Base-by-base conservation (phyloP, 108 stramenopile species). In the Discostella stelligeroides region DNA sequence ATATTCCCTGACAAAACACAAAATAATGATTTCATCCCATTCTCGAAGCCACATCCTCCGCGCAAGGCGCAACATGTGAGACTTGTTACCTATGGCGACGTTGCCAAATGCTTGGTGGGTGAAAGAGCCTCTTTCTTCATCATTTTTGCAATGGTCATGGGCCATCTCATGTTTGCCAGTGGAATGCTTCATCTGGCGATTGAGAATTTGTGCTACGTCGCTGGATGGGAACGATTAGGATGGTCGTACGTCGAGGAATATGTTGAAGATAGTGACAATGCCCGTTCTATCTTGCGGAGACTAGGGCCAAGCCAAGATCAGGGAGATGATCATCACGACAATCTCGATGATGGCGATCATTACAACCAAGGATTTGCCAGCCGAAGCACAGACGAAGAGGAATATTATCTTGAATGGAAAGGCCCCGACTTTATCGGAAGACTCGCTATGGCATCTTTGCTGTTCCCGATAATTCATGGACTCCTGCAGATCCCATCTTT, bases 51-150 rank as follows among this genome's bases (percentile, higher is more conserved):
- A 20, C 20, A 41, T 1, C 49, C 63, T n/a, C 68, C 74, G 41
- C 49, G 37, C 58, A 60, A 78, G 25, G 45, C 30, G 25, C 42
- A 45, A 39, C 51, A 74, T 37, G 74, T 70, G 9, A 60, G 79
- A 57, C 63, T 81, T 0, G 57, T 81, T n/a, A 81, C 80, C n/a
- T 81, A 81, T 21, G 73, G 80, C 14, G 80, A 81, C 55, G 76
- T 81, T 30, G 80, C 63, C 18, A 73, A 73, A 27, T 75, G 66
- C 29, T 58, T 81, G 9, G 66, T 64, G 17, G 80, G 80, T 12
- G 53, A 65, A 41, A 58, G 47, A 2, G 64, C 75, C 0, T 58
- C 76, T 20, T 50, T 66, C 50, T 47, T 73, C 42, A 54, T 77
- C 23, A 54, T 73, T 38, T 75, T 73, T 43, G 68, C 73, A 11